These are phyloP conservation scores for Sarocladium strictum DNA, from an alignment of 2,329 filamentous ascomycete species.

Conservation along the genomic window DNA sequence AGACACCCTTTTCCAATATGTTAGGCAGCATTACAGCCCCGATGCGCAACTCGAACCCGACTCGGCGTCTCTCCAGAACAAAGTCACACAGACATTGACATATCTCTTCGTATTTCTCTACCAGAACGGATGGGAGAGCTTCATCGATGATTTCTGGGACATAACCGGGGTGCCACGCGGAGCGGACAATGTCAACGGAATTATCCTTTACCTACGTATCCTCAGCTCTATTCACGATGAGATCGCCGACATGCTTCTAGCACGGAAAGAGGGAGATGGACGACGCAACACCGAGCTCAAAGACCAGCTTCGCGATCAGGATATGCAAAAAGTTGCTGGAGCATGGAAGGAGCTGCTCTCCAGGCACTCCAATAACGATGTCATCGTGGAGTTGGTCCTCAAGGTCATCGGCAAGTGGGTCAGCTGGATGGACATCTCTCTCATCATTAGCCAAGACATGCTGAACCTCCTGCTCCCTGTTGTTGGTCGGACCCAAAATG, in stretches of 20 bases:
- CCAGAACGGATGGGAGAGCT: constrained; percentile 76
- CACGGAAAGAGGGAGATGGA: constrained; percentile 69
- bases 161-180: constrained; percentile 62
- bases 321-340: constrained; percentile 79
- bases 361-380: constrained; percentile 66
- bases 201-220: constrained; percentile 83
- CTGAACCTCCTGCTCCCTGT: constrained; percentile 80
- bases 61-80: constrained; percentile 79
- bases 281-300: constrained; percentile 87
- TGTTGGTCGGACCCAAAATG: constrained; percentile 63
- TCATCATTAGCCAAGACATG: constrained; percentile 87
- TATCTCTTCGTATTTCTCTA: constrained; percentile 89
- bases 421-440: constrained; percentile 94
- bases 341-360: constrained; percentile 90
- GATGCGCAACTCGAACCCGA: constrained; percentile 58
- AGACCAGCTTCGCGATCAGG: constrained; percentile 78
- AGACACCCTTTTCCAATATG: constrained; percentile 75
- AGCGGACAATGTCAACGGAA: constrained; percentile 66
- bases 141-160: constrained; percentile 83
- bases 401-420: constrained; percentile 96
- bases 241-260: constrained; percentile 87
- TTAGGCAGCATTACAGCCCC: constrained; percentile 66
- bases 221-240: constrained; percentile 91
- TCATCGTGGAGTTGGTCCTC: constrained; percentile 79
- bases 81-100: constrained; percentile 91